Conservation (phyloP, 2,329 filamentous ascomycete genomes). For the Phoma herbarum region DNA sequence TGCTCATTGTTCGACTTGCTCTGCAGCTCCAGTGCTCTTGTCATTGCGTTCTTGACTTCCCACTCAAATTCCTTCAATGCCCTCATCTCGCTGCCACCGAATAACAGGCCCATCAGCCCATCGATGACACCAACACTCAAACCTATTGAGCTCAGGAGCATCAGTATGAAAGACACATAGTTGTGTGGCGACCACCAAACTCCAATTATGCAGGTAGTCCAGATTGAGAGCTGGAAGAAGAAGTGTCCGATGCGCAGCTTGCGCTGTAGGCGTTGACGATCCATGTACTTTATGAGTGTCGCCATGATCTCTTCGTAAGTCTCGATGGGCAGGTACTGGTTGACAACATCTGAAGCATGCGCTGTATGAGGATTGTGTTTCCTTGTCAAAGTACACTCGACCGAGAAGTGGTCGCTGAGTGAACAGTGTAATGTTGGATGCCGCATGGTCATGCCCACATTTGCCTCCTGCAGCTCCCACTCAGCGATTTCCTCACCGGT, state of each 20-base stretch:
- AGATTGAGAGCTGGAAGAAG: slow-evolving; percentile 69
- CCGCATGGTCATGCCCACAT: slow-evolving; percentile 81
- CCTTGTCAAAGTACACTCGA: slow-evolving; percentile 75
- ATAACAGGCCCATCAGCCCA: slow-evolving; percentile 85
- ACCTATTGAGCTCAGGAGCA: slow-evolving; percentile 80
- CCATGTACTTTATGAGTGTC: slow-evolving; percentile 73
- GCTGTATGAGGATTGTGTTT: slow-evolving; percentile 21
- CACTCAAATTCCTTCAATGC: slow-evolving; percentile 91
- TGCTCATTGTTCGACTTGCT: neutral
- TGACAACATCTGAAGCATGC: slow-evolving; percentile 26
- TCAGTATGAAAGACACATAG: slow-evolving; percentile 81
- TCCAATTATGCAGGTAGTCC: slow-evolving; percentile 77
- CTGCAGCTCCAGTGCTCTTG: slow-evolving; percentile 33
- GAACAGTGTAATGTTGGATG: slow-evolving; percentile 85
- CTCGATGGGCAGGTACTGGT: slow-evolving; percentile 54
- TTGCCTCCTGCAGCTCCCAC: slow-evolving; percentile 76
- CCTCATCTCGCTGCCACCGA: slow-evolving; percentile 83
- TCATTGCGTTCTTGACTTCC: slow-evolving; percentile 69
- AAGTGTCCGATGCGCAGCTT: slow-evolving; percentile 79
- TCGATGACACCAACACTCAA: slow-evolving; percentile 81
- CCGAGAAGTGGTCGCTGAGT: slow-evolving; percentile 92
- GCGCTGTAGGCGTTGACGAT: slow-evolving; percentile 76
- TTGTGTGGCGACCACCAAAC: slow-evolving; percentile 85
- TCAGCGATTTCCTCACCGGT: slow-evolving; percentile 41
- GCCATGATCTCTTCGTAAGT: slow-evolving; percentile 77